Conservation (phyloP, 208 protist genomes). For the Porcisia hertigi region DNA sequence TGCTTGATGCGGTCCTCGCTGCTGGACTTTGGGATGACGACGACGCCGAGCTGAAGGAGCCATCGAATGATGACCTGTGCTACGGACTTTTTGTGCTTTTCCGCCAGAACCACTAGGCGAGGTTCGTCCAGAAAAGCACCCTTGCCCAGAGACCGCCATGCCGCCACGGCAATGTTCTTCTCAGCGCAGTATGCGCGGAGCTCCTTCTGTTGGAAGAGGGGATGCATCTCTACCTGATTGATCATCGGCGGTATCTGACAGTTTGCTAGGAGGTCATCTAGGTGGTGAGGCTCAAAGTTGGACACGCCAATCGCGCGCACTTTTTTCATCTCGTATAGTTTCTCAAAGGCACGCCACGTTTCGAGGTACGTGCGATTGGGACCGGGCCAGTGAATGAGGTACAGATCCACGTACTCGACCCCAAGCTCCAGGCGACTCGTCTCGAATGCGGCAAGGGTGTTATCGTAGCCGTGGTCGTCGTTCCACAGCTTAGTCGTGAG, state of each 20-base stretch:
- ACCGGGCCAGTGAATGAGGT: conserved; percentile 96
- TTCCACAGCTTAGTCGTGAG: conserved; percentile 91
- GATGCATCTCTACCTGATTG: conserved; percentile 94
- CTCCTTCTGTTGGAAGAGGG: conserved; percentile 54
- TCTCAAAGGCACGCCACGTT: conserved; percentile 71
- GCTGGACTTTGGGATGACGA: conserved; percentile 88
- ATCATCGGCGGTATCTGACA: conserved; percentile 80
- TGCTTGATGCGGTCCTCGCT: conserved; percentile 78
- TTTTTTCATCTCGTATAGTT: conserved; percentile 65
- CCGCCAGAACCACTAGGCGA: conserved; percentile 44
- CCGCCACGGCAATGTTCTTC: conserved; percentile 77
- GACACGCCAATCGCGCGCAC: conserved; percentile 90
- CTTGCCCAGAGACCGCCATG: conserved; percentile 84
- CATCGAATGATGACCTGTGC: conserved; percentile 83
- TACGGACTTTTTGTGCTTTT: conserved; percentile 50
- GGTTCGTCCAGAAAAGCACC: conserved; percentile 43
- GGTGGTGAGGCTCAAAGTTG: conserved; percentile 79
- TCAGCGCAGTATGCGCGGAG: conserved; percentile 72
- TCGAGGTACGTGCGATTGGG: conserved; percentile 47
- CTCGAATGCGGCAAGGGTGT: conserved; percentile 68
- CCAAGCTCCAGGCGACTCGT: conserved; percentile 75
- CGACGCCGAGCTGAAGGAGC: conserved; percentile 64
- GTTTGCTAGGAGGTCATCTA: conserved; percentile 60
- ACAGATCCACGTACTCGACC: conserved; percentile 96
- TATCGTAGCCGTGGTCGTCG: conserved; percentile 59